Base-by-base conservation (phyloP, 192 early-diverging fungal species). In the Gonapodya prolifera region DNA sequence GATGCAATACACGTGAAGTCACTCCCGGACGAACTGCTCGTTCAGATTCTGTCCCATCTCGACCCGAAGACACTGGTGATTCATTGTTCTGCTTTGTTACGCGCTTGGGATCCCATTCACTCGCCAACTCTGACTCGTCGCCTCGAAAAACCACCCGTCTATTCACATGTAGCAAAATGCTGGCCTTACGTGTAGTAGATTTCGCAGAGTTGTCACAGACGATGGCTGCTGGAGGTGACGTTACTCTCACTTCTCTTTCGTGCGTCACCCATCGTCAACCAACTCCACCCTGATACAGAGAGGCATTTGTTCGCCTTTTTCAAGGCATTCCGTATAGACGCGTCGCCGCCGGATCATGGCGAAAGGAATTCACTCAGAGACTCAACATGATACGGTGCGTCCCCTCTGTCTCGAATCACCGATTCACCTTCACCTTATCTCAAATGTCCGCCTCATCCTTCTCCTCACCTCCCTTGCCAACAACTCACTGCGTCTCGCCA, bases 11-110 rank as follows among this genome's bases (percentile, higher is more conserved):
- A n/a, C n/a, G 45, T 61, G 45, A 61, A 8, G 8, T 8, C 45
- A 23, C 71, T 73, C 2, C 71, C 71, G 8, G 71, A 73, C 71
- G 71, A 73, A 29, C 71, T 73, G 71, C 16, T 73, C 8, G 71
- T 73, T 32, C 71, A 73, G 71, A 29, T 73, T 18, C 71, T 73
- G 8, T 18, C 28, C 31, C 29, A 32, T 8, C 71, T 73, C 8
- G 71, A 73, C 31, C 71, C 71, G 31, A 73, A 32, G 71, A 32
- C 28, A 2, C 13, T 73, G 71, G 71, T 73, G 71, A 32, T 2
- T 73, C 8, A 29, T 8, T 61, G 8, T 61, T 61, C 8, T 61
- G 8, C 45, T 23, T 61, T 61, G 8, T 23, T 16, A 61, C 23
- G 45, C 8, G n/a, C n/a, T n/a, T n/a, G n/a, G n/a, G n/a, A n/a